Evolutionary conservation across 805 yeast species (phyloP), one percentile per base, ranked within the genome.

Genomic region (Suhomyces xylopsoci): DNA sequence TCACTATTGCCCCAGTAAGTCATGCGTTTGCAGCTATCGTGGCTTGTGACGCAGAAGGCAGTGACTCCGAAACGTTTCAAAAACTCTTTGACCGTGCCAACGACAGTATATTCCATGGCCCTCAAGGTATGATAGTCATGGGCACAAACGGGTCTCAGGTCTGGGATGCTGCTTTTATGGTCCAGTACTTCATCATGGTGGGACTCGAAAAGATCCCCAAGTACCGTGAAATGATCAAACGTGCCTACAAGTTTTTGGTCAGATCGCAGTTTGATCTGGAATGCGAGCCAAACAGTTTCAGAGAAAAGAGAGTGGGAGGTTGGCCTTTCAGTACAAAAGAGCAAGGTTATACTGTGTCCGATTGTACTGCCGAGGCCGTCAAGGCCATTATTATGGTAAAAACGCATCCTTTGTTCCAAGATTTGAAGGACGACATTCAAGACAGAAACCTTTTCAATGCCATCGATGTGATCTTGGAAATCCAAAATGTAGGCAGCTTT

Each of bases 81-180:
- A 71, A 76, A 20, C 78, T 85, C 28, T 66, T 80, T 45, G 77
- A 72, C 15, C 75, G 94, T 53, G 82, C 89, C 74, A 79, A 83
- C 38, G 97, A 94, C 61, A 84, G 83, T 36, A 62, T 90, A 49
- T 91, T 88, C 69, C 86, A 87, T 71, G 96, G 97, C 0, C 88
- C 91, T 0, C 88, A 87, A 64, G 99, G 99, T 4, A 79, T 94
- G 84, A 82, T 93, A 2, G 87, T 90, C 52, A 90, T 88, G 89
- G 99, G 99, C 2, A 94, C 99, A 0, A 94, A 94, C 68, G 99
- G 99, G 22, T 90, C 89, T 0, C 99, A 94, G 70, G 92, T 87
- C 1, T 94, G 99, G 99, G 99, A 94, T 68, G 85, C 86, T 25
- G 92, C 97, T 0, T 93, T 94, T 72, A 87, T 89, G 51, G 76